phyloP scores from a whole-genome alignment of 2,329 filamentous ascomycete genomes.

The Macrophomina phaseolina region DNA sequence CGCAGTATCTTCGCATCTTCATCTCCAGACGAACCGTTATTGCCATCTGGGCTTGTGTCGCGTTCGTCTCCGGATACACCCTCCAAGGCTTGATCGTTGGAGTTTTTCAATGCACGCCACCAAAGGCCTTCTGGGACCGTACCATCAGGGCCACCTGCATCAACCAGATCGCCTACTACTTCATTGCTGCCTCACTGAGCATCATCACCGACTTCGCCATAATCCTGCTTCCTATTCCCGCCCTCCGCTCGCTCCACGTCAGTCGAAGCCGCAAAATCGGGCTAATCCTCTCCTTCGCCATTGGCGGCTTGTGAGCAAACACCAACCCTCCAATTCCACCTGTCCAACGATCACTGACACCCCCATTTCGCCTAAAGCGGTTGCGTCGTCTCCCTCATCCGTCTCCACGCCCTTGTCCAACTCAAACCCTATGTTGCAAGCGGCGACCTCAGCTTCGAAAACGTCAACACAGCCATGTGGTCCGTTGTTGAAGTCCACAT shows the following conservation, averaged over 20 bases:
- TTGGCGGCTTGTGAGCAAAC: constrained; percentile 17
- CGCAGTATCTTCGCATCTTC: constrained; percentile 39
- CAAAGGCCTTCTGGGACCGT: constrained; percentile 37
- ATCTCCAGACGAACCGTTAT: constrained; percentile 31
- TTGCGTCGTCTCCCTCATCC: constrained; percentile 37
- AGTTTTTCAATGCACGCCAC: constrained; percentile 36
- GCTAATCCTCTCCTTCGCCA: not conserved
- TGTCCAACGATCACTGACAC: not conserved
- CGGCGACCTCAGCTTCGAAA: constrained; percentile 38
- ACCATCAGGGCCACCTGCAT: not conserved
- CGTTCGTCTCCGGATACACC: constrained; percentile 1
- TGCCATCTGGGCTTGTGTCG: constrained; percentile 25
- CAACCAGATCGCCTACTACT: not conserved
- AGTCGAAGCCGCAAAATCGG: constrained; percentile 7
- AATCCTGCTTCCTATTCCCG: constrained; percentile 12
- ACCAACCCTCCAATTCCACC: not conserved
- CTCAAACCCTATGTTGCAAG: constrained; percentile 34
- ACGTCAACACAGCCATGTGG: constrained; percentile 32
- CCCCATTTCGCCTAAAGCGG: constrained; percentile 28
- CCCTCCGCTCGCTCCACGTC: constrained; percentile 23
- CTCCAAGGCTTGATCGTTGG: constrained; percentile 28
- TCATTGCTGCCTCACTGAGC: not conserved
- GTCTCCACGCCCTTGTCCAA: constrained; percentile 33
- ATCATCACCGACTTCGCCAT: constrained; percentile 5
- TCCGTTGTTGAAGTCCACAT: constrained; percentile 40